Conservation (phyloP, 257 asterid species). For the Przewalskia tangutica region DNA sequence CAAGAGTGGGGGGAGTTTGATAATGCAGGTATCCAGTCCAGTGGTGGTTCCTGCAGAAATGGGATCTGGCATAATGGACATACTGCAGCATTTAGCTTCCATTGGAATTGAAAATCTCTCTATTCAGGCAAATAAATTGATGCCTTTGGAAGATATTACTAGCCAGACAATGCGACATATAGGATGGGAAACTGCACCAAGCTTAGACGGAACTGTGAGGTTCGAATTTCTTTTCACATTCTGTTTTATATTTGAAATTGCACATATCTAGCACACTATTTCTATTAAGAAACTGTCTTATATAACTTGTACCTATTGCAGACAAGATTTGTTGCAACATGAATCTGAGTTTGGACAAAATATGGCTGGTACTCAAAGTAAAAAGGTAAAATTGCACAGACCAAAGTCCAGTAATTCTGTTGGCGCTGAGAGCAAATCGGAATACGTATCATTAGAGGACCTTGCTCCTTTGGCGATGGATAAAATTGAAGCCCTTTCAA, state of each 20-base stretch:
- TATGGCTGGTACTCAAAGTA: slow-evolving; percentile 17
- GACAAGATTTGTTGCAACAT: slow-evolving; percentile 36
- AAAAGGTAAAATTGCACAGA: slow-evolving; percentile 15
- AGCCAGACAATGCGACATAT: slow-evolving; percentile 74
- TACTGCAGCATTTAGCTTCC: slow-evolving; percentile 74
- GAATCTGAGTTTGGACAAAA: slow-evolving; percentile 26
- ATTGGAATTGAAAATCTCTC: slow-evolving; percentile 89
- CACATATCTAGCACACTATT: background rate
- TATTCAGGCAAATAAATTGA: slow-evolving; percentile 80
- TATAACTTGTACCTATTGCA: slow-evolving; percentile 18
- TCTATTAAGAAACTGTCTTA: background rate
- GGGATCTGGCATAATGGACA: slow-evolving; percentile 86
- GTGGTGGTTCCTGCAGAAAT: slow-evolving; percentile 94
- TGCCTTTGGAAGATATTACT: slow-evolving; percentile 90
- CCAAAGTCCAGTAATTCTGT: slow-evolving; percentile 14
- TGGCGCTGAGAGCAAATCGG: slow-evolving; percentile 30
- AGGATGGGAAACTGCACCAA: slow-evolving; percentile 59
- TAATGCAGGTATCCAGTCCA: slow-evolving; percentile 85
- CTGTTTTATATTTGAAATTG: background rate
- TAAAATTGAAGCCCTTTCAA: slow-evolving; percentile 57
- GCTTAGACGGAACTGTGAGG: slow-evolving; percentile 63
- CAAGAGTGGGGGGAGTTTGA: slow-evolving; percentile 60
- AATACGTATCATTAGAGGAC: slow-evolving; percentile 70
- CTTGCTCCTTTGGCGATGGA: slow-evolving; percentile 96
- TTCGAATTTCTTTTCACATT: slow-evolving; percentile 10